Evolutionary conservation across 768 basidiomycete genomes (phyloP), one percentile per base, ranked within the genome.

Genomic region (Calocybe cyanea): DNA sequence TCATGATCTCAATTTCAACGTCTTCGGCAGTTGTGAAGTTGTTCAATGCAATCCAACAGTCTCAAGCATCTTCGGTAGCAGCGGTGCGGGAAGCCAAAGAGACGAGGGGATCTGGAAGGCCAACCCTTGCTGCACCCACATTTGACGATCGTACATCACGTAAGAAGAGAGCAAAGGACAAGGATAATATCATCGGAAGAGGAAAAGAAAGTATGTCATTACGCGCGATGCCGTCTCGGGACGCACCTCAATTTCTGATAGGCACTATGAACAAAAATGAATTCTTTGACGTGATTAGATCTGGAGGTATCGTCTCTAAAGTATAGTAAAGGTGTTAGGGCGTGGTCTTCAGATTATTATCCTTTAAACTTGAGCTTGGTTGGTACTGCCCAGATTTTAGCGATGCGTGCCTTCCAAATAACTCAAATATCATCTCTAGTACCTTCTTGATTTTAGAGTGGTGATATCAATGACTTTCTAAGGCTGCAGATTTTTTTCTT

Each of bases 11-110:
- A n/a, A n/a, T n/a, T n/a, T n/a, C n/a, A n/a, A n/a, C n/a, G 25
- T 20, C 13, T 18, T 38, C 34, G 20, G 15, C 30, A 78, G 90
- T 92, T 37, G 88, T 92, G n/a, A 81, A 86, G 57, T 68, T 92
- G 13, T 92, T 92, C 69, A 92, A 92, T 55, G 81, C 77, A 3
- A 87, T 92, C 39, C 90, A 92, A 51, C 86, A 88, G 52, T 83
- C 87, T 15, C 90, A 92, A 56, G 68, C 73, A 20, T 75, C 73
- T 10, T 69, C 77, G 1, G 61, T 73, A 8, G 71, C 63, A 4
- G 74, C 75, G 9, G 75, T 71, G 18, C 81, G 81, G 57, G 76
- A 80, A 46, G 58, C 72, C 45, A 87, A 86, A 65, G 68, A 74
- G 9, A 61, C 72, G 23, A 73, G 84, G 55, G 88, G 89, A 3